phyloP scores from a whole-genome alignment of 2,329 filamentous ascomycete genomes.

The Capronia epimyces region DNA sequence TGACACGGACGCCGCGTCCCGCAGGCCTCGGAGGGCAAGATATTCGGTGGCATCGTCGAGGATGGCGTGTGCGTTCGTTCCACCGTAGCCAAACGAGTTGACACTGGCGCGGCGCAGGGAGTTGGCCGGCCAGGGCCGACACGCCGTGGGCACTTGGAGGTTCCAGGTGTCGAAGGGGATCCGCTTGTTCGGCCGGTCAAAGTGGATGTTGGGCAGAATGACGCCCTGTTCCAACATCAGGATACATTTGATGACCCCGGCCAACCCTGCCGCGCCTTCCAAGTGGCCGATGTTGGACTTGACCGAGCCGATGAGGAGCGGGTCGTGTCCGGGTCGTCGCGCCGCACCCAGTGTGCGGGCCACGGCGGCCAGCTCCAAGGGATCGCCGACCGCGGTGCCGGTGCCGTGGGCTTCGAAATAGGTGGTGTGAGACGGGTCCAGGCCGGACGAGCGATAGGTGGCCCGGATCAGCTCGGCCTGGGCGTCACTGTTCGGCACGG shows the following conservation, averaged over 20 bases:
- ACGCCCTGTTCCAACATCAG: constrained; percentile 25
- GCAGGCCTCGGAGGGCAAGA: too few species aligned
- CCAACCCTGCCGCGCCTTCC: constrained; percentile 31
- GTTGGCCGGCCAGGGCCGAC: constrained; percentile 11
- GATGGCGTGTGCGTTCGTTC: constrained; percentile 35
- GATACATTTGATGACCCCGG: constrained; percentile 32
- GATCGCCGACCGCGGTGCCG: too few species aligned
- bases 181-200: too few species aligned
- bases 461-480: constrained; percentile 35
- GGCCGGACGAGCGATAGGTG: constrained; percentile 38
- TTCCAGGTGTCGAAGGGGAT: background rate
- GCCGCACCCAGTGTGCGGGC: too few species aligned
- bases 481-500: constrained; percentile 5
- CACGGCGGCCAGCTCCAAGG: too few species aligned
- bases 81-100: constrained; percentile 37
- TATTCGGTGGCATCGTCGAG: constrained; percentile 26
- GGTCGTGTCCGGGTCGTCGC: too few species aligned
- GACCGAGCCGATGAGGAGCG: constrained; percentile 34
- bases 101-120: constrained; percentile 30
- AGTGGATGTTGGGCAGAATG: constrained; percentile 27
- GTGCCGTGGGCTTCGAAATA: constrained; percentile 21
- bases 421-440: constrained; percentile 20
- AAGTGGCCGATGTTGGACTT: constrained; percentile 33
- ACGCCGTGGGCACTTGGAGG: background rate
- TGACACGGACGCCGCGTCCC: too few species aligned